Base-by-base conservation (phyloP, 2,329 filamentous ascomycete species). In the Macroventuria anomochaeta region DNA sequence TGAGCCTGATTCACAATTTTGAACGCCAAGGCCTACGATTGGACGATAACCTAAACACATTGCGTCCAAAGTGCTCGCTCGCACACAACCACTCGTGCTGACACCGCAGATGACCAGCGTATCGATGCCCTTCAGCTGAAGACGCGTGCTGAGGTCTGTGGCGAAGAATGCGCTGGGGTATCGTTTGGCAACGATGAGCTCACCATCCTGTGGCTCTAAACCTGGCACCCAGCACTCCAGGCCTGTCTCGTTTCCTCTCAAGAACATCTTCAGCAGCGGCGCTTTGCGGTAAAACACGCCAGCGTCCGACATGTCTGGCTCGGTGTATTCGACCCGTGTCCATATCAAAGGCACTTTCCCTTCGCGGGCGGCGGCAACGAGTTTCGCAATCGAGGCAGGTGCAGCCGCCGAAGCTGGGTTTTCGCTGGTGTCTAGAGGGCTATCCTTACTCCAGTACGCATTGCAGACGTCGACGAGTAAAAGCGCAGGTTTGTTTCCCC, bases 401-500 rank as follows among this genome's bases (percentile, higher is more conserved):
- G 71, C 71, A 7, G 63, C 57, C 8, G 65, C 69, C 17, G 71
- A 71, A 12, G 70, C 69, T 13, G 74, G 67, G 61, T 80, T 73
- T 5, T 65, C 64, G n/a, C 66, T 66, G 18, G 74, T 71, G 43
- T 76, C 72, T n/a, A 81, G 68, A 2, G 76, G 76, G 31, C 77
- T 80, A 2, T 69, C 72, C 21, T 69, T 59, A 3, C 69, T 71
- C 75, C 76, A 81, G 64, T 80, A 80, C 12, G 77, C 78, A 31
- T 73, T 76, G 65, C 78, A 81, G 33, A 80, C 77, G 59, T 81
- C 79, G 64, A 81, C 74, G 20, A 81, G 62, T 40, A 81, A 63
- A 2, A 81, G 70, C 18, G 75, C 79, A 4, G 78, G 77, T 5
- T 65, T 70, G 18, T 43, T 49, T 31, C 78, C 78, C 78, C 77